Conservation (phyloP, 495 filamentous ascomycete genomes). For the Aspergillus haitiensis region DNA sequence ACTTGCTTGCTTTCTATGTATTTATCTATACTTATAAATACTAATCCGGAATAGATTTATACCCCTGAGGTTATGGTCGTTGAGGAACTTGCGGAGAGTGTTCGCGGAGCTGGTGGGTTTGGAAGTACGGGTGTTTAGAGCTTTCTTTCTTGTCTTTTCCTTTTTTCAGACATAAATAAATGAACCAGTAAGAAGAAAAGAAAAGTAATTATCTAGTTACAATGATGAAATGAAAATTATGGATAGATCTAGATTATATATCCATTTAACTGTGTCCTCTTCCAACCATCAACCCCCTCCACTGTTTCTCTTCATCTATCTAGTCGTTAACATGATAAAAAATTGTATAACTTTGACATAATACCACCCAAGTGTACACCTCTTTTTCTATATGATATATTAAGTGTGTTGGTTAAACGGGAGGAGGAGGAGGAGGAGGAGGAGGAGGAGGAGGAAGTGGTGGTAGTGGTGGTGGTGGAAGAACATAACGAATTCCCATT, state of each 20-base stretch:
- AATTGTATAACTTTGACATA: neutral
- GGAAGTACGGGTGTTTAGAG: conserved; percentile 73
- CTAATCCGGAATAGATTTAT: conserved; percentile 58
- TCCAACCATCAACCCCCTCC: too few species aligned
- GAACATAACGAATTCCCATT: neutral
- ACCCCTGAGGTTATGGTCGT: conserved; percentile 90
- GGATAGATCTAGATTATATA: neutral
- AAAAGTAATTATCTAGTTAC: neutral
- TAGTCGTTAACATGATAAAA: conserved; percentile 2
- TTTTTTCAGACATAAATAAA: too few species aligned
- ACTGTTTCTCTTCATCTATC: neutral
- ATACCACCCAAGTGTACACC: neutral
- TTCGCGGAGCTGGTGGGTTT: conserved; percentile 87
- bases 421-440: too few species aligned
- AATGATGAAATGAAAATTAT: conserved; percentile 4
- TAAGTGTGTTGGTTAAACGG: too few species aligned
- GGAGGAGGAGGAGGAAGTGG: too few species aligned
- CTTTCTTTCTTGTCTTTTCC: neutral
- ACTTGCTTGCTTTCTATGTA: neutral
- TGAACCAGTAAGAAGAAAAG: too few species aligned
- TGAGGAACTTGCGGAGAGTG: conserved; percentile 83
- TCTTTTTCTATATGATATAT: too few species aligned
- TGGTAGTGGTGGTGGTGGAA: too few species aligned
- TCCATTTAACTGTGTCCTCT: neutral
- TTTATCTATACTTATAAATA: neutral